phyloP scores from a whole-genome alignment of 2,329 filamentous ascomycete genomes.

The Neophaeococcomyces aloes region DNA sequence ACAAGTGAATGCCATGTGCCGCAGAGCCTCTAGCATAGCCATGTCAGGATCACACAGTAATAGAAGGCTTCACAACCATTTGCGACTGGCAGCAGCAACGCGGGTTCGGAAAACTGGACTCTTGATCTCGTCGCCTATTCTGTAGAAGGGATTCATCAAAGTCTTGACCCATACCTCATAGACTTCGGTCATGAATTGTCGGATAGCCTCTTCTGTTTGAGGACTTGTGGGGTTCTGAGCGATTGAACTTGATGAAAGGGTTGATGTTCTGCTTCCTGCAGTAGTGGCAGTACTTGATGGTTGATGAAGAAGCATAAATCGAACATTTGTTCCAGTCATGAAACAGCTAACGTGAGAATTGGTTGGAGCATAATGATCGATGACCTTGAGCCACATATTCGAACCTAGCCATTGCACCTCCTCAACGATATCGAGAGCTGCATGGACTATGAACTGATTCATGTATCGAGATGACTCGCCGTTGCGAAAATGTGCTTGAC shows the following conservation, averaged over 20 bases:
- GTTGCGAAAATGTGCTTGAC: constrained; percentile 68
- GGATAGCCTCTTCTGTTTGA: constrained; percentile 88
- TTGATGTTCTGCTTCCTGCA: constrained; percentile 25
- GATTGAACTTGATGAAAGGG: constrained; percentile 51
- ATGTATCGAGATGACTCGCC: constrained; percentile 74
- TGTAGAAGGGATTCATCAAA: constrained; percentile 94
- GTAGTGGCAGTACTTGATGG: constrained; percentile 41
- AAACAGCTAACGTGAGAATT: constrained; percentile 93
- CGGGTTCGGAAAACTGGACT: constrained; percentile 76
- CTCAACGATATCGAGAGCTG: constrained; percentile 86
- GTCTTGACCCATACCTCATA: constrained; percentile 97
- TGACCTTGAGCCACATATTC: constrained; percentile 88
- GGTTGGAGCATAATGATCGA: constrained; percentile 77
- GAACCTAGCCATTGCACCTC: constrained; percentile 88
- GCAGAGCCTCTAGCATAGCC: too few species aligned
- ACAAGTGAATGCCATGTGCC: too few species aligned
- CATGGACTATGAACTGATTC: constrained; percentile 96
- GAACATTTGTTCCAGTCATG: constrained; percentile 81
- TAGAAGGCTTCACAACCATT: constrained; percentile 57
- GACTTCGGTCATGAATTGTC: constrained; percentile 87
- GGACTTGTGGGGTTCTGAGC: constrained; percentile 76
- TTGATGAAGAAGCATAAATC: constrained; percentile 89
- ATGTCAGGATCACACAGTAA: neutral
- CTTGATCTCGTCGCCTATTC: constrained; percentile 68
- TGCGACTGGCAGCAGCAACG: constrained; percentile 80